phyloP scores from a whole-genome alignment of 78 protist species.

The Dictyostelium intermedium region DNA sequence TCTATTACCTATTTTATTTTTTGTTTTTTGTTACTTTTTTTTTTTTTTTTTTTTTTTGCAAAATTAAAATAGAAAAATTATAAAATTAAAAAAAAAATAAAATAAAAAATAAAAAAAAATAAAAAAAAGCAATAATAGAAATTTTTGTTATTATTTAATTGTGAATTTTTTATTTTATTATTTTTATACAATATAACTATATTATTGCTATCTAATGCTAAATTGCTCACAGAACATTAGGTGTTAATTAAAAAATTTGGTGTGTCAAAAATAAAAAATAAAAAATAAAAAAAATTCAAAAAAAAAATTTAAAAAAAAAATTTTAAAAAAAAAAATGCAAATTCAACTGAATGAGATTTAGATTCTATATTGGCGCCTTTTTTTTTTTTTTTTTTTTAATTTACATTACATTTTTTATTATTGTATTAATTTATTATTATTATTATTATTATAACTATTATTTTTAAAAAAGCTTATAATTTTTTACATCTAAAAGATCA shows the following conservation, averaged over 20 bases:
- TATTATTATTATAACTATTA: no score
- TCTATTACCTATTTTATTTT: no score
- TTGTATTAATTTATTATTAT: no score
- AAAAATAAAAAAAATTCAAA: neutral
- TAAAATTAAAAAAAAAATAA: neutral
- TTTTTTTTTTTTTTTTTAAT: neutral
- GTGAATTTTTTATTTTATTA: neutral
- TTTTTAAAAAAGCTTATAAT: neutral
- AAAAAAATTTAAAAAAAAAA: neutral
- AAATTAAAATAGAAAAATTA: neutral
- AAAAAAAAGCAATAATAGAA: neutral
- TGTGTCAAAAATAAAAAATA: neutral
- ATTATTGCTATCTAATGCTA: neutral
- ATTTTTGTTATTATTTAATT: neutral
- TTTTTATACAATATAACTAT: neutral
- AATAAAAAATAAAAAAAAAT: neutral
- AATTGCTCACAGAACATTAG: neutral
- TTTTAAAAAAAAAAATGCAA: neutral
- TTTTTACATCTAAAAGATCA: neutral
- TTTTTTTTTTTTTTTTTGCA: neutral
- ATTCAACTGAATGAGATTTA: no score
- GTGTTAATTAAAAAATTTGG: neutral
- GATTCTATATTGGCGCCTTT: neutral
- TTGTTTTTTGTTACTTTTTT: no score
- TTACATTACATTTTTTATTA: neutral